Evolutionary conservation across 768 basidiomycete genomes (phyloP).

Genomic region (Nidularia sp.): DNA sequence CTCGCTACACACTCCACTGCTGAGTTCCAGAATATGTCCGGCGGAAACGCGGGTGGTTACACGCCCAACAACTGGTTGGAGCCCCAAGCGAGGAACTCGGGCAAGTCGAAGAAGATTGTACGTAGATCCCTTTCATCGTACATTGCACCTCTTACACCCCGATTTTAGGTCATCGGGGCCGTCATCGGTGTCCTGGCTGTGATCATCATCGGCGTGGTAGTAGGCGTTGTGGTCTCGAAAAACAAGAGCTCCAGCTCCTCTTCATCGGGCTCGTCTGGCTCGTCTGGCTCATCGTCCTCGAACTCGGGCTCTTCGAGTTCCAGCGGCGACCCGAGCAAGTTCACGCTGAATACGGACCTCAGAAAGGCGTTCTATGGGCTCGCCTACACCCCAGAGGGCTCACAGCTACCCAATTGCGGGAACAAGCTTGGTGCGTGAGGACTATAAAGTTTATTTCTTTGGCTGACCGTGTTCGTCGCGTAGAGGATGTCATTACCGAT

Average conservation of each 20-base stretch:
- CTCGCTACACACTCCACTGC: not conserved
- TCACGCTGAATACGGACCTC: slow-evolving; percentile 63
- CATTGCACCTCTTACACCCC: not conserved
- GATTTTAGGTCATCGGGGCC: slow-evolving; percentile 43
- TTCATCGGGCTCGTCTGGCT: not conserved
- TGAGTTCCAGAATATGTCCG: not conserved
- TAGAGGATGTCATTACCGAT: slow-evolving; percentile 61
- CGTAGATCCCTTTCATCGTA: slow-evolving; percentile 2
- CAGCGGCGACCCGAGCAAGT: slow-evolving; percentile 72
- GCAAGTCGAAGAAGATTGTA: slow-evolving; percentile 20
- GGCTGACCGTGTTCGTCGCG: not conserved
- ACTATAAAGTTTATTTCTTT: not conserved
- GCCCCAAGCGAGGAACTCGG: slow-evolving; percentile 10
- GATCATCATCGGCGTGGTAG: slow-evolving; percentile 46
- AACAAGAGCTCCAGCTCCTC: slow-evolving; percentile 23
- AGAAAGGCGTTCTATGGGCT: slow-evolving; percentile 80
- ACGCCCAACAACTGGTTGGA: slow-evolving; percentile 5
- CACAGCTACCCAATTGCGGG: slow-evolving; percentile 70
- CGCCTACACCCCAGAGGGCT: slow-evolving; percentile 79
- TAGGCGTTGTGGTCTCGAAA: slow-evolving; percentile 54
- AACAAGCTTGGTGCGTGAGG: slow-evolving; percentile 35
- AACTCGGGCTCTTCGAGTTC: slow-evolving; percentile 15
- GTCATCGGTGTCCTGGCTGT: slow-evolving; percentile 31
- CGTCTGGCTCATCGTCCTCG: slow-evolving; percentile 4
- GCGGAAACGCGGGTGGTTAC: not conserved